Percentiles rank a stretch among this genome's conserved stretches.
These are phyloP conservation scores for Pseudonitzschia delicatissima DNA, from an alignment of 108 stramenopile genomes.

Conservation along the genomic window DNA sequence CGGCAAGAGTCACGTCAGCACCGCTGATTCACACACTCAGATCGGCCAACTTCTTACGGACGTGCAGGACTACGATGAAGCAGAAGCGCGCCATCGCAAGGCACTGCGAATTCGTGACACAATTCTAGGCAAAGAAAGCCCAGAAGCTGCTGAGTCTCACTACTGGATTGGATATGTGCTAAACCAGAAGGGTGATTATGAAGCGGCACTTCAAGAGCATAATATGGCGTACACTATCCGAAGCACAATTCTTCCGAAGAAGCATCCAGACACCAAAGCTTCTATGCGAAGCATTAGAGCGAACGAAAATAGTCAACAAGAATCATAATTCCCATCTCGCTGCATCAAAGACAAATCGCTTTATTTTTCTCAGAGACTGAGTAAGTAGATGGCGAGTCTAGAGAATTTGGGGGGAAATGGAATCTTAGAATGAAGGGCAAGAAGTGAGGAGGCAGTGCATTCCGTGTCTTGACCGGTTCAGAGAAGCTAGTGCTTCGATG, in stretches of 20 bases:
- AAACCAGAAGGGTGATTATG: slow-evolving; percentile 32
- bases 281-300: slow-evolving; percentile 25
- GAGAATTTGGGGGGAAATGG: too few species aligned
- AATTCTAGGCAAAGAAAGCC: slow-evolving; percentile 29
- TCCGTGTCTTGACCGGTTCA: too few species aligned
- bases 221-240: slow-evolving; percentile 28
- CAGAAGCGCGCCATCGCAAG: slow-evolving; percentile 30
- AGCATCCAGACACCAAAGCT: slow-evolving; percentile 32
- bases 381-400: too few species aligned
- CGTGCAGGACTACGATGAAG: slow-evolving; percentile 40
- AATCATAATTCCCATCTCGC: neutral
- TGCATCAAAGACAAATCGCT: too few species aligned
- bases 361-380: too few species aligned
- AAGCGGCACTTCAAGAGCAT: slow-evolving; percentile 30
- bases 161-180: slow-evolving; percentile 34
- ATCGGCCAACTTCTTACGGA: slow-evolving; percentile 41
- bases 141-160: slow-evolving; percentile 36
- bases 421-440: too few species aligned
- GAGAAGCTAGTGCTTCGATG: too few species aligned
- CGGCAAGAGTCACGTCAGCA: slow-evolving; percentile 34
- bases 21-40: slow-evolving; percentile 33
- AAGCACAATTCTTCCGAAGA: slow-evolving; percentile 24
- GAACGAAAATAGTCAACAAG: slow-evolving; percentile 25
- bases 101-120: slow-evolving; percentile 35
- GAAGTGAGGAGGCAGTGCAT: too few species aligned